Evolutionary conservation across 176 grass and related monocot genomes (phyloP).

Genomic region (Themeda triandra): DNA sequence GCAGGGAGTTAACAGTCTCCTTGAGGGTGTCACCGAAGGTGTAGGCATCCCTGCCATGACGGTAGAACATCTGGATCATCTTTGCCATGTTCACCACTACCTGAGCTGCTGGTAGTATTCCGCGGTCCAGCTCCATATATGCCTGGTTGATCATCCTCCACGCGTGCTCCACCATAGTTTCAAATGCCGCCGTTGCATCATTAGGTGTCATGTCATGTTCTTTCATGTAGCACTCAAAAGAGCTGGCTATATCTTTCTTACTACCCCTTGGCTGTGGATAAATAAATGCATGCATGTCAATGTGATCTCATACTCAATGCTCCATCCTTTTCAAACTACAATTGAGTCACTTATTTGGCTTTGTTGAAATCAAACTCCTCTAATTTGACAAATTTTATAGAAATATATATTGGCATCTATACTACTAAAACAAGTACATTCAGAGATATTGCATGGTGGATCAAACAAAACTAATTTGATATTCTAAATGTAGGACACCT

Average conservation of each 20-base stretch:
- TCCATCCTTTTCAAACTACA: no score
- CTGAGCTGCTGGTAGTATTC: neutral
- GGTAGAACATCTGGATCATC: no score
- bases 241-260: neutral
- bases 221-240: neutral
- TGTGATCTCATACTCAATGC: no score
- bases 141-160: neutral
- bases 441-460: no score
- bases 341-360: no score
- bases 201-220: neutral
- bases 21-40: neutral
- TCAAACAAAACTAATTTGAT: no score
- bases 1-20: neutral
- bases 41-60: neutral
- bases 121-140: neutral
- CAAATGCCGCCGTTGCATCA: neutral
- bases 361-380: no score
- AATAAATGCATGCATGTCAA: neutral
- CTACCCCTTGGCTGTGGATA: neutral
- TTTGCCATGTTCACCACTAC: neutral
- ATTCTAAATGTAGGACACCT: no score
- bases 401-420: no score
- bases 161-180: neutral
- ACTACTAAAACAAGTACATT: no score
- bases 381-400: no score